A percentile compares a stretch with the other conserved stretches of the same genome.
Conservation (phyloP, 768 basidiomycete species). For the Lyophyllum decastes region DNA sequence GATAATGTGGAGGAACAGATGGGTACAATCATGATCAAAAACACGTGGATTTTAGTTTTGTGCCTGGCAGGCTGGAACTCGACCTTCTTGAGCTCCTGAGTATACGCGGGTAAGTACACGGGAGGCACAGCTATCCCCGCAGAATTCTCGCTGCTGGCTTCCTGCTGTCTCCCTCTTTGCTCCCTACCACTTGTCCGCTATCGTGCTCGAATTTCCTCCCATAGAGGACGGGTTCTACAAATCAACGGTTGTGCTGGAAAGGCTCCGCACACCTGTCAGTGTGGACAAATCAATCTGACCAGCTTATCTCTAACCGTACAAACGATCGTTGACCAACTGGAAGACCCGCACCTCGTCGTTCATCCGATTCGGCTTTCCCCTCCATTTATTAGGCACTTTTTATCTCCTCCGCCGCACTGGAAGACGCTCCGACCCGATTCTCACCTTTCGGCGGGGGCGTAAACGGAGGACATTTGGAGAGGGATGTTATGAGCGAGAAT, state of each 20-base stretch:
- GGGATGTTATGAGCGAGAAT: conserved; percentile 38
- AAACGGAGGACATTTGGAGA: conserved; percentile 22
- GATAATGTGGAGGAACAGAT: background rate
- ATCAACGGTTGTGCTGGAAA: background rate
- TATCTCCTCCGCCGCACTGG: conserved; percentile 22
- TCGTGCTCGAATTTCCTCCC: background rate
- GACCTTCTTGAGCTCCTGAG: conserved; percentile 3
- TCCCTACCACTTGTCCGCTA: background rate
- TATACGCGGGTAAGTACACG: conserved; percentile 12
- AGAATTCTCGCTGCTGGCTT: background rate
- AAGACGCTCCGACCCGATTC: conserved; percentile 22
- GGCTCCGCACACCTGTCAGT: background rate
- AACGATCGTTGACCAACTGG: background rate
- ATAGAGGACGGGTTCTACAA: background rate
- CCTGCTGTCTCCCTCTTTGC: background rate
- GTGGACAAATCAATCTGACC: background rate
- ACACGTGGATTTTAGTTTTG: conserved; percentile 12
- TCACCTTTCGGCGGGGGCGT: conserved; percentile 23
- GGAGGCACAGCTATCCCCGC: conserved; percentile 17
- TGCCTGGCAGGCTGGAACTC: conserved; percentile 9
- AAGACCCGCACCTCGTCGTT: background rate
- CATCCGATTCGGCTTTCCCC: background rate
- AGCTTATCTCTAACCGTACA: conserved; percentile 8
- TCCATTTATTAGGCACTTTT: background rate
- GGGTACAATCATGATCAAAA: background rate